These are phyloP conservation scores for Picochlorum sp. DNA, from an alignment of 139 green algal species.

Conservation along the genomic window DNA sequence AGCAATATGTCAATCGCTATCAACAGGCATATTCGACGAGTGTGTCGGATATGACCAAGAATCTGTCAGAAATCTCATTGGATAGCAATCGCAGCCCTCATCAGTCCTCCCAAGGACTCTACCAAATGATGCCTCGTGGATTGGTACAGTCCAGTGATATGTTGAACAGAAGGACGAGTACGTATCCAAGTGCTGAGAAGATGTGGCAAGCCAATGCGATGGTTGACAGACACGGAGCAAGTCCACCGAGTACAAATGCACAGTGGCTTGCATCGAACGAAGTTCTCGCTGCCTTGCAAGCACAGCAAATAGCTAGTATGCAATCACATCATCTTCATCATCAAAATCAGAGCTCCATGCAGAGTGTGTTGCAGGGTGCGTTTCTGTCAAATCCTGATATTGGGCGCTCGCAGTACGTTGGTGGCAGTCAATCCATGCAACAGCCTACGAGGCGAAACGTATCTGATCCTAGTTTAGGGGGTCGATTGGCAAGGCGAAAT, in stretches of 20 bases:
- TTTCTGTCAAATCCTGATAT: conserved; percentile 9
- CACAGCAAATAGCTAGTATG: conserved; percentile 28
- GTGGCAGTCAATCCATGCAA: conserved; percentile 6
- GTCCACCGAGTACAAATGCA: neutral
- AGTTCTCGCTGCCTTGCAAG: conserved; percentile 9
- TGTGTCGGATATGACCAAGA: conserved; percentile 12
- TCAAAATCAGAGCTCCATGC: conserved; percentile 26
- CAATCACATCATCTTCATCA: conserved; percentile 37
- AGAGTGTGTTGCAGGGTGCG: conserved; percentile 29
- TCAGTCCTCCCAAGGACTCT: neutral
- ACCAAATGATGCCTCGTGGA: too few species aligned
- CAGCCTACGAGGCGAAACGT: conserved; percentile 7
- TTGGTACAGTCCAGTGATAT: neutral
- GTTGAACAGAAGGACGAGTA: neutral
- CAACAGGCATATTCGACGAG: neutral
- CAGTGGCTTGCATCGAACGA: too few species aligned
- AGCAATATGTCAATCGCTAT: neutral
- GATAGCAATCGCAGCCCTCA: neutral
- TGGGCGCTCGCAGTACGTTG: neutral
- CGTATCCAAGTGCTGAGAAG: neutral
- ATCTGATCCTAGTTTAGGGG: conserved; percentile 34
- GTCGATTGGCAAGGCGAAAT: conserved; percentile 57
- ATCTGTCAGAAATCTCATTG: conserved; percentile 23
- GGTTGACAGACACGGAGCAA: neutral
- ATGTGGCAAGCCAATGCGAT: neutral